Evolutionary conservation across 2,329 filamentous ascomycete genomes (phyloP).

Genomic region (Colletotrichum plurivorum): DNA sequence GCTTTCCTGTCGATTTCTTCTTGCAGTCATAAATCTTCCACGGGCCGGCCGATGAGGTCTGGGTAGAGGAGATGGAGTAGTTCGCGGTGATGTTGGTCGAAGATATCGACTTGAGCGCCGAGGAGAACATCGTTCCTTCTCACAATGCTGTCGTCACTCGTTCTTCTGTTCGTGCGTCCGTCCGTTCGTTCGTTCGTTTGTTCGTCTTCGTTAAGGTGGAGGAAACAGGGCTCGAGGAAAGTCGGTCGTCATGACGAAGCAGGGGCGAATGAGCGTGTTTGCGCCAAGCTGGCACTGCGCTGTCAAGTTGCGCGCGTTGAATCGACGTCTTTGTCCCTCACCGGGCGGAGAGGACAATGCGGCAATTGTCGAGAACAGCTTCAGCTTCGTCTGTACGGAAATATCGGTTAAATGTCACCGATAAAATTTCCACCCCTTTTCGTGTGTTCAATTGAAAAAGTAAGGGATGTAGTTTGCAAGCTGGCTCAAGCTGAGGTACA

Average conservation of each 20-base stretch:
- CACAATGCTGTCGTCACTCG: neutral
- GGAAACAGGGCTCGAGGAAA: slow-evolving; percentile 29
- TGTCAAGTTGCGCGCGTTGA: slow-evolving; percentile 18
- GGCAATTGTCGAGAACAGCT: neutral
- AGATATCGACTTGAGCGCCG: slow-evolving; percentile 92
- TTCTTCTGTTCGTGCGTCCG: too few species aligned
- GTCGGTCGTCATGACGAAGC: slow-evolving; percentile 43
- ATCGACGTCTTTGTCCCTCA: slow-evolving; percentile 17
- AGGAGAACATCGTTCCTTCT: slow-evolving; percentile 79
- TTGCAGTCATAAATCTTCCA: slow-evolving; percentile 99
- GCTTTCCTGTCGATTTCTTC: slow-evolving; percentile 92
- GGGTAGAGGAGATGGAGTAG: slow-evolving; percentile 84
- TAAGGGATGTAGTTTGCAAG: neutral
- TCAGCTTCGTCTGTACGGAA: neutral
- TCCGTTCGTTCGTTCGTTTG: slow-evolving; percentile 25
- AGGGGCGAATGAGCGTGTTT: slow-evolving; percentile 23
- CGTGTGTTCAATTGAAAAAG: neutral
- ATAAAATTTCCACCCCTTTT: neutral
- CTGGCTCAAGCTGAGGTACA: slow-evolving; percentile 30
- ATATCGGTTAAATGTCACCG: neutral
- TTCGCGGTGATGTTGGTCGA: slow-evolving; percentile 92
- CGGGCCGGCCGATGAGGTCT: slow-evolving; percentile 86
- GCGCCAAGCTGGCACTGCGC: slow-evolving; percentile 32
- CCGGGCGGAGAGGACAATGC: slow-evolving; percentile 10
- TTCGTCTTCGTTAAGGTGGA: slow-evolving; percentile 38